Base-by-base conservation (phyloP, 306 rosid genomes). In the Gleditsia sinensis region DNA sequence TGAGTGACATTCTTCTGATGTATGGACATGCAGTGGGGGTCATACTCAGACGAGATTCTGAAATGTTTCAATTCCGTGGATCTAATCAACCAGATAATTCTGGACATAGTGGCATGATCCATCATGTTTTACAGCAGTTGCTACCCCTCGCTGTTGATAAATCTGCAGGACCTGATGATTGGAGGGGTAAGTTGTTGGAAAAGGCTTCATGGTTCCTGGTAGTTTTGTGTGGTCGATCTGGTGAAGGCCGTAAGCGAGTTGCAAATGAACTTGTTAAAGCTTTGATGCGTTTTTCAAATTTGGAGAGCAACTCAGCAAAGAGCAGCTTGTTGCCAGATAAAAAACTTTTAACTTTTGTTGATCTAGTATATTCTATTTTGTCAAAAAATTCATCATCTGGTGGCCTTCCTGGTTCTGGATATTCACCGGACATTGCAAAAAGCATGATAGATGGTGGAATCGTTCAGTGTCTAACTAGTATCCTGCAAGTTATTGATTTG, bases 401-500 rank as follows among this genome's bases (percentile, higher is more conserved):
- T 81, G 92, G 87, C 88, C 77, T 92, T 64, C 96, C 97, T 51
- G 97, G 97, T 75, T 90, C 96, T 78, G 97, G 96, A 34, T 92
- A 89, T 79, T 94, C 99, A 53, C 96, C 96, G 11, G 99, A 94
- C 75, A 88, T 94, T 62, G 99, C 99, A 57, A 94, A 88, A 87
- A 90, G 95, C 85, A 90, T 95, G 98, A 95, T 95, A 54, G 99
- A 92, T 69, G 97, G 96, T 46, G 99, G 98, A 71, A 87, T 92
- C 77, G 90, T 95, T 83, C 91, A 79, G 76, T 90, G 97, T 80
- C 75, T 95, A 20, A 95, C 99, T 62, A 80, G 86, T 43, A 92
- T 90, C 74, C 83, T 95, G 56, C 91, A 89, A 85, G 95, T 95
- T 84, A 83, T 95, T 77, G 99, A 95, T 85, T 82, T 95, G 88